Conservation (phyloP, 352 stramenopile genomes). For the Phytophthora europaea region DNA sequence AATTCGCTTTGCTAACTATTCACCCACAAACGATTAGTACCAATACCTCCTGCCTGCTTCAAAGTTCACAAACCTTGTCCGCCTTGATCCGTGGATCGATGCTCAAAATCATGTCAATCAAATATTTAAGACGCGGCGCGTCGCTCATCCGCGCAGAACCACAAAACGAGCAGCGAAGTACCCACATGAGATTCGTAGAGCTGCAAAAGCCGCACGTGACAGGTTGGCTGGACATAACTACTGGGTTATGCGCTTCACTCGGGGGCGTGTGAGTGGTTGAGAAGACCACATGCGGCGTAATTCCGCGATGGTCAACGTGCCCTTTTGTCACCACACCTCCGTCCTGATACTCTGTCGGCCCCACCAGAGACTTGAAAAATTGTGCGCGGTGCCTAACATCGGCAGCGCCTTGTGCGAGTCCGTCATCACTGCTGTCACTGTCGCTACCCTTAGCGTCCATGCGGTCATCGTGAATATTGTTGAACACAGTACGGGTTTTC, state of each 20-base stretch:
- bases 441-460: conserved; percentile 11
- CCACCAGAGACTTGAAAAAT: conserved; percentile 36
- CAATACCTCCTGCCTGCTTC: not conserved
- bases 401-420: conserved; percentile 9
- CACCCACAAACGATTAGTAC: not conserved
- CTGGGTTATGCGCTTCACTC: conserved; percentile 58
- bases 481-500: conserved; percentile 14
- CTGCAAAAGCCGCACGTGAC: conserved; percentile 77
- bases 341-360: conserved; percentile 54
- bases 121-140: conserved; percentile 75
- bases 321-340: conserved; percentile 54
- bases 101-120: conserved; percentile 84
- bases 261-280: conserved; percentile 59
- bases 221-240: conserved; percentile 35
- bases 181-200: conserved; percentile 76
- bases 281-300: conserved; percentile 77
- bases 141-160: conserved; percentile 78
- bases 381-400: conserved; percentile 33
- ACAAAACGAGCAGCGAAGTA: conserved; percentile 77
- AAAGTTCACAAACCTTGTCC: conserved; percentile 45
- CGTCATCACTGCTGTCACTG: conserved; percentile 30
- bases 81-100: conserved; percentile 72
- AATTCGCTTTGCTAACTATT: conserved; percentile 73
- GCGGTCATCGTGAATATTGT: conserved; percentile 22
- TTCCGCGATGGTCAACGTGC: conserved; percentile 59